Conservation (phyloP, 257 asterid species). For the Perilla frutescens region DNA sequence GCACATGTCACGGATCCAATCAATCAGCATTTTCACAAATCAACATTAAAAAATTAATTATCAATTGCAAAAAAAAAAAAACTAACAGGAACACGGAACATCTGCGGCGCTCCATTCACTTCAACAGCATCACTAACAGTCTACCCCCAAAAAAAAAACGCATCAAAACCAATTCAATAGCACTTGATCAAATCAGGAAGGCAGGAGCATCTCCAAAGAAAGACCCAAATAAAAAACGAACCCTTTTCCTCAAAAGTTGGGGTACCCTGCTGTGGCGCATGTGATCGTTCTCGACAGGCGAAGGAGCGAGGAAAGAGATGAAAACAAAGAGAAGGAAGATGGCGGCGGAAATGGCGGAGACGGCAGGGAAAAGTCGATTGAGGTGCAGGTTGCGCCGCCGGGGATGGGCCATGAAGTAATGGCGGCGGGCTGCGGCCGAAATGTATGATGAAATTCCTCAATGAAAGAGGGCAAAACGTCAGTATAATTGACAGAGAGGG, state of each 20-base stretch:
- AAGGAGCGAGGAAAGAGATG: constrained; percentile 75
- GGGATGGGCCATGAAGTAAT: constrained; percentile 58
- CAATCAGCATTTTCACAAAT: constrained; percentile 22
- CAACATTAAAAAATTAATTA: constrained; percentile 25
- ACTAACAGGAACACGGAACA: constrained; percentile 67
- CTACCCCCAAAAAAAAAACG: constrained; percentile 43
- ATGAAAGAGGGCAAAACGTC: constrained; percentile 26
- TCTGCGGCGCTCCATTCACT: constrained; percentile 36
- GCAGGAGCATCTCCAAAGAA: constrained; percentile 6
- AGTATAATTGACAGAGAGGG: constrained; percentile 29
- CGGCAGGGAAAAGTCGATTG: constrained; percentile 61
- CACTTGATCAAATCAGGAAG: constrained; percentile 22
- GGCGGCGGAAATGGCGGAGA: constrained; percentile 58
- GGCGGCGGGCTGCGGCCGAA: constrained; percentile 41
- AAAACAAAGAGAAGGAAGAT: constrained; percentile 61
- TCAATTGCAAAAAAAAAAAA: constrained; percentile 35
- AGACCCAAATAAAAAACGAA: constrained; percentile 28
- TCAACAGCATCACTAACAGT: constrained; percentile 38
- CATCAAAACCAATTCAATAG: constrained; percentile 27
- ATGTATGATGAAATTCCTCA: constrained; percentile 27
- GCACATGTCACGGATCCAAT: constrained; percentile 50
- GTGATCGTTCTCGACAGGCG: constrained; percentile 62
- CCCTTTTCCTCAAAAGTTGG: constrained; percentile 31
- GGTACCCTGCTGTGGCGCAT: constrained; percentile 44
- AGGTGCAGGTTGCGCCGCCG: constrained; percentile 84